Evolutionary conservation across 208 protist genomes (phyloP), one percentile per base, ranked within the genome.

Genomic region (Angomonas deanei): DNA sequence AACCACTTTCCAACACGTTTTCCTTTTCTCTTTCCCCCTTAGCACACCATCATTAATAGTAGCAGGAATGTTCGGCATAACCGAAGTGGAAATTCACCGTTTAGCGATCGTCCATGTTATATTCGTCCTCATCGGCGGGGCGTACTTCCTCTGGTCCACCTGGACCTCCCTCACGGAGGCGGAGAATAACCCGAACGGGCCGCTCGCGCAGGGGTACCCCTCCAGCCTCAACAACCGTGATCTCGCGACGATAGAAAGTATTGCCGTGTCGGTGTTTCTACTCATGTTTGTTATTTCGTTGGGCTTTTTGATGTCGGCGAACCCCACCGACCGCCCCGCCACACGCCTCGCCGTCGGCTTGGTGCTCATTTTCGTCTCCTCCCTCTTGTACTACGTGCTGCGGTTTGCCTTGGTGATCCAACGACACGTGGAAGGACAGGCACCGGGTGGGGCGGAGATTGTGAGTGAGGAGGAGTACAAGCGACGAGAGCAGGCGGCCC

Each of bases 331-430:
- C 8, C 36, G 36, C 36, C 36, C 8, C 15, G 11, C 36, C 24
- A 58, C 48, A 2, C 15, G 60, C 30, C 73, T 75, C 49, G 62
- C 61, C 19, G 47, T 76, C 0, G 76, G 72, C 26, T 66, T 69
- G 11, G 61, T 72, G 11, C 11, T 79, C 28, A 38, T 78, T 30
- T 24, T 78, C 27, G 47, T 61, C 26, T 54, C 62, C 38, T 61
- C 65, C 0, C 26, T 76, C 54, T 52, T 78, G 46, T 83, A 83
- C 62, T 60, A 76, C 23, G 52, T 83, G 19, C 63, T 79, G 42
- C 74, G 63, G 53, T 56, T 48, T 17, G 64, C 62, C 31, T 31
- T 79, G 6, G 17, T 49, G 19, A 24, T 77, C 32, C 52, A 61
- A 19, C 26, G 34, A 2, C 17, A 17, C 36, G 31, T 69, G 34